Conservation (phyloP, 2,329 filamentous ascomycete species). For the Fusarium protoensiforme region DNA sequence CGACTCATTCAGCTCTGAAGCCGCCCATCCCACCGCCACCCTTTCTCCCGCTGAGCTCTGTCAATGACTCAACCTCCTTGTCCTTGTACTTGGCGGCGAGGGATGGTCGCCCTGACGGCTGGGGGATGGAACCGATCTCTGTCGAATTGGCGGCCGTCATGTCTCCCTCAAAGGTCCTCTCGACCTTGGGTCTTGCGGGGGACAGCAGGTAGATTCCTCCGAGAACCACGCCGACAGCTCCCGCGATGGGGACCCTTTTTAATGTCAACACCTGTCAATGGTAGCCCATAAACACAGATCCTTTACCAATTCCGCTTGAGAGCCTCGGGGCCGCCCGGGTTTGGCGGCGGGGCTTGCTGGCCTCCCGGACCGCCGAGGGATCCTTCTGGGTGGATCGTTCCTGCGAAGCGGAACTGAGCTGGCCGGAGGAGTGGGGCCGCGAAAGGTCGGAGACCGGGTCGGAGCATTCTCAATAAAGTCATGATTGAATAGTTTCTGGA, state of each 20-base stretch:
- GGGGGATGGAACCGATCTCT: constrained; percentile 19
- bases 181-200: constrained; percentile 26
- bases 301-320: constrained; percentile 48
- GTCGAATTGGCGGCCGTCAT: constrained; percentile 22
- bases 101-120: constrained; percentile 7
- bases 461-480: constrained; percentile 25
- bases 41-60: constrained; percentile 47
- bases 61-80: constrained; percentile 38
- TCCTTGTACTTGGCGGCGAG: constrained; percentile 34
- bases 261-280: neutral
- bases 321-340: constrained; percentile 44
- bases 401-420: constrained; percentile 23
- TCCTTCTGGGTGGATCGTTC: constrained; percentile 6
- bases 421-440: constrained; percentile 37
- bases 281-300: no score
- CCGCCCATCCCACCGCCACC: constrained; percentile 40
- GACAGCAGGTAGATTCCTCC: constrained; percentile 45
- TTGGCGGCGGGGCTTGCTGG: constrained; percentile 43
- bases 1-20: constrained; percentile 45
- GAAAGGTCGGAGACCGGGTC: constrained; percentile 32
- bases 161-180: constrained; percentile 19
- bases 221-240: constrained; percentile 39
- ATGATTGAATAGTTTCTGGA: constrained; percentile 9
- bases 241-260: constrained; percentile 44
- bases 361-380: constrained; percentile 49